Percentiles rank a stretch among this genome's conserved stretches.
Evolutionary conservation across 139 green algal species (phyloP).

Genomic region (Tetraselmis striata): DNA sequence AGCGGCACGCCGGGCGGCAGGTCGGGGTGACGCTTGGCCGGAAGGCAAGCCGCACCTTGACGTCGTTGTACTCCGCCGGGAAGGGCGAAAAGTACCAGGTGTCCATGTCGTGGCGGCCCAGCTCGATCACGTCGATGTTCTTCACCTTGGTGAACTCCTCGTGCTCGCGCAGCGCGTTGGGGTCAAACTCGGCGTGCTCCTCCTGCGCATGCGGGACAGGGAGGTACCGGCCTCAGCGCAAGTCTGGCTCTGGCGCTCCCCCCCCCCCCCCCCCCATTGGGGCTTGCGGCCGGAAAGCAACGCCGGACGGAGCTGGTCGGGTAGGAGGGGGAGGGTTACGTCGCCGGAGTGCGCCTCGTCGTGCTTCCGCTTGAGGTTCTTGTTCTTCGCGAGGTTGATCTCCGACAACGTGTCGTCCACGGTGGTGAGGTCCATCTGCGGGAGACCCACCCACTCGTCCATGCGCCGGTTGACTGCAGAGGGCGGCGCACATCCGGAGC

Average conservation of each 20-base stretch:
- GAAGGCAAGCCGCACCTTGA: conserved; percentile 46
- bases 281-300: no score
- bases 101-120: conserved; percentile 89
- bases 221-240: no score
- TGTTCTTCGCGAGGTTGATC: not conserved
- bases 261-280: no score
- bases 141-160: conserved; percentile 99
- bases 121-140: conserved; percentile 92
- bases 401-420: conserved; percentile 31
- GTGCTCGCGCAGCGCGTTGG: conserved; percentile 79
- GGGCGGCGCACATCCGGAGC: not conserved
- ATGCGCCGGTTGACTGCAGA: conserved; percentile 87
- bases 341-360: conserved; percentile 59
- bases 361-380: conserved; percentile 49
- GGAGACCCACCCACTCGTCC: conserved; percentile 88
- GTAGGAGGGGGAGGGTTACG: no score
- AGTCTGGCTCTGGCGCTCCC: no score
- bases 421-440: conserved; percentile 73
- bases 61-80: conserved; percentile 81
- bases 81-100: conserved; percentile 99
- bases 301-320: no score
- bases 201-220: no score
- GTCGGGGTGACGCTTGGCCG: no score
- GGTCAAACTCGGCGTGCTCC: conserved; percentile 89
- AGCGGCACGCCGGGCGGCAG: no score